Evolutionary conservation across 2,329 filamentous ascomycete species (phyloP).

Genomic region (Dactylonectria estremocensis): DNA sequence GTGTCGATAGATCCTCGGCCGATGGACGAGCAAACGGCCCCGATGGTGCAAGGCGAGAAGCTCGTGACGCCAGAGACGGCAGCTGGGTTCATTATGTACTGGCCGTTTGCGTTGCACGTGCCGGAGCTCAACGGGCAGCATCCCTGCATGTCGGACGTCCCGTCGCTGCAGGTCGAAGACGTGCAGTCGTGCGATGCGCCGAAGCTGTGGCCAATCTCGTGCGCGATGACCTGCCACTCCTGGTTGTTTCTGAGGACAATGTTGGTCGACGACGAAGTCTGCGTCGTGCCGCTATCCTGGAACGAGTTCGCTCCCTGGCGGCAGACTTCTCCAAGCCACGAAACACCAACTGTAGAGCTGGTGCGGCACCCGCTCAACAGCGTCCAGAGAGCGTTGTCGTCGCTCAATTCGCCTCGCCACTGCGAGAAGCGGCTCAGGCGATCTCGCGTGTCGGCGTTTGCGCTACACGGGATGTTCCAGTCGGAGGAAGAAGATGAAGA

Average conservation of each 20-base stretch:
- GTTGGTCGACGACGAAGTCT: conserved; percentile 79
- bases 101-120: conserved; percentile 78
- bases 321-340: conserved; percentile 90
- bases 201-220: conserved; percentile 81
- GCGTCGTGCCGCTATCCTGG: conserved; percentile 76
- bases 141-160: conserved; percentile 57
- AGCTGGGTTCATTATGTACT: conserved; percentile 92
- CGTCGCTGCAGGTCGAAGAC: conserved; percentile 18
- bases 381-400: conserved; percentile 91
- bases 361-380: conserved; percentile 83
- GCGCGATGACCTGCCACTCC: conserved; percentile 92
- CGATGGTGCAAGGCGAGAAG: conserved; percentile 87
- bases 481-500: conserved; percentile 67
- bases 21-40: conserved; percentile 88
- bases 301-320: conserved; percentile 59
- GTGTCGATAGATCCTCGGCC: conserved; percentile 81
- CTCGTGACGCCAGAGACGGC: conserved; percentile 76
- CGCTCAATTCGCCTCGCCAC: conserved; percentile 79
- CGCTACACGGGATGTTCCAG: conserved; percentile 84
- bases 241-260: conserved; percentile 78
- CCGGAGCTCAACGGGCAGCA: conserved; percentile 76
- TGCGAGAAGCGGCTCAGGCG: conserved; percentile 85
- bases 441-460: conserved; percentile 73
- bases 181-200: conserved; percentile 41
- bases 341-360: conserved; percentile 84